A percentile compares a stretch with the other conserved stretches of the same genome.
These are phyloP conservation scores for Iberis amara DNA, from an alignment of 441 rosid genomes.

Conservation along the genomic window DNA sequence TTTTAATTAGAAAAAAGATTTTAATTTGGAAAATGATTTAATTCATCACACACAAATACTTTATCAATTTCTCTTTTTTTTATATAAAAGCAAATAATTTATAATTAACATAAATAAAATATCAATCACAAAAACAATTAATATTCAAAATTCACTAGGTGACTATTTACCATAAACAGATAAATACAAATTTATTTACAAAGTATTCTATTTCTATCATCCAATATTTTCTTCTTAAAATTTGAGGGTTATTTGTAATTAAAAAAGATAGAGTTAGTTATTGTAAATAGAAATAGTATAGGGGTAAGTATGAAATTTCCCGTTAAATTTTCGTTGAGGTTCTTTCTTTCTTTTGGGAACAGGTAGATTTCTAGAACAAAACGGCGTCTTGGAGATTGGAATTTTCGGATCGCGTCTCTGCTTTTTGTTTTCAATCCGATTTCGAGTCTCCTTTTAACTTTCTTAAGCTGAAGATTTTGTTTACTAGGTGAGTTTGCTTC, in stretches of 20 bases:
- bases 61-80: too few species aligned
- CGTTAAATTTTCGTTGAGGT: constrained; percentile 5
- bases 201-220: too few species aligned
- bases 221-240: background rate
- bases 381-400: constrained; percentile 34
- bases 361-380: constrained; percentile 24
- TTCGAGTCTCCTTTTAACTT: background rate
- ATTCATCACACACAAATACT: too few species aligned
- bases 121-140: too few species aligned
- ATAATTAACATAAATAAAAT: too few species aligned
- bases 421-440: constrained; percentile 23
- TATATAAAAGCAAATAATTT: too few species aligned
- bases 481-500: constrained; percentile 24
- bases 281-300: background rate
- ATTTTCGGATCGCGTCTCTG: constrained; percentile 30
- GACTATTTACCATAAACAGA: too few species aligned
- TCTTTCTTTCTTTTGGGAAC: constrained; percentile 18
- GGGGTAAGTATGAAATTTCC: constrained; percentile 22
- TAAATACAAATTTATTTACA: too few species aligned
- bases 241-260: background rate
- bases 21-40: too few species aligned
- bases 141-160: too few species aligned
- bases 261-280: background rate
- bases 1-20: too few species aligned
- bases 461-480: constrained; percentile 1